A percentile compares a stretch with the other conserved stretches of the same genome.
Conservation (phyloP, 2,329 filamentous ascomycete genomes). For the Domatiomyces globalis region DNA sequence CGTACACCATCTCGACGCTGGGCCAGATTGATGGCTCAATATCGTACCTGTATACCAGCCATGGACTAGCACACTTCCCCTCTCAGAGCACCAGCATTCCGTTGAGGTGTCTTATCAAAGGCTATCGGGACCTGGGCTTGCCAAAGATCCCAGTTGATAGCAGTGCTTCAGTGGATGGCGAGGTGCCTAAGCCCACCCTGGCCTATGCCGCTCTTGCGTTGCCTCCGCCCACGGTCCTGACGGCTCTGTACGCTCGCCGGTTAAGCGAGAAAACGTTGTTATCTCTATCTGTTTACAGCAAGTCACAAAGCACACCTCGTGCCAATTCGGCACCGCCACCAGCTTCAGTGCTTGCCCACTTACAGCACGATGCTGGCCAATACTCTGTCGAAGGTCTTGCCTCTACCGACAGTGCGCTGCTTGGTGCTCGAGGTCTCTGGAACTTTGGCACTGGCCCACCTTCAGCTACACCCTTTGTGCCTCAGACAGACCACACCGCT, state of each 20-base stretch:
- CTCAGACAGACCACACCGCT: neutral
- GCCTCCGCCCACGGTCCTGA: constrained; percentile 63
- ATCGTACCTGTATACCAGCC: constrained; percentile 86
- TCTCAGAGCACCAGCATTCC: constrained; percentile 63
- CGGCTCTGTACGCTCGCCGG: constrained; percentile 69
- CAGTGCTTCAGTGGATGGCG: constrained; percentile 50
- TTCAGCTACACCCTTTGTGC: neutral
- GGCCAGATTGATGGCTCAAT: constrained; percentile 93
- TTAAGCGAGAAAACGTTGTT: constrained; percentile 65
- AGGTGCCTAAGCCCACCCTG: constrained; percentile 26
- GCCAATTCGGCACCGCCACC: constrained; percentile 36
- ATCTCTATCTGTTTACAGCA: constrained; percentile 48
- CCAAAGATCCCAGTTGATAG: constrained; percentile 22
- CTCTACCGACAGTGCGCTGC: constrained; percentile 77
- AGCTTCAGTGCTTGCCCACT: constrained; percentile 31
- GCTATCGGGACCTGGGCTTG: constrained; percentile 45
- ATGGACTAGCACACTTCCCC: constrained; percentile 51
- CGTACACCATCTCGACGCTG: constrained; percentile 77
- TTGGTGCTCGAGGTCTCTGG: constrained; percentile 80
- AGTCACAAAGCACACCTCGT: constrained; percentile 21
- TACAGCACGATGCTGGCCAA: constrained; percentile 62
- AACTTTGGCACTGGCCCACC: constrained; percentile 66
- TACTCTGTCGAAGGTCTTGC: constrained; percentile 84
- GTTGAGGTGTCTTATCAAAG: constrained; percentile 61
- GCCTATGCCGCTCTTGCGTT: constrained; percentile 33